A percentile compares a stretch with the other conserved stretches of the same genome.
These are phyloP conservation scores for Pseudocercospora macadamiae DNA, from an alignment of 2,329 filamentous ascomycete genomes.

Conservation along the genomic window DNA sequence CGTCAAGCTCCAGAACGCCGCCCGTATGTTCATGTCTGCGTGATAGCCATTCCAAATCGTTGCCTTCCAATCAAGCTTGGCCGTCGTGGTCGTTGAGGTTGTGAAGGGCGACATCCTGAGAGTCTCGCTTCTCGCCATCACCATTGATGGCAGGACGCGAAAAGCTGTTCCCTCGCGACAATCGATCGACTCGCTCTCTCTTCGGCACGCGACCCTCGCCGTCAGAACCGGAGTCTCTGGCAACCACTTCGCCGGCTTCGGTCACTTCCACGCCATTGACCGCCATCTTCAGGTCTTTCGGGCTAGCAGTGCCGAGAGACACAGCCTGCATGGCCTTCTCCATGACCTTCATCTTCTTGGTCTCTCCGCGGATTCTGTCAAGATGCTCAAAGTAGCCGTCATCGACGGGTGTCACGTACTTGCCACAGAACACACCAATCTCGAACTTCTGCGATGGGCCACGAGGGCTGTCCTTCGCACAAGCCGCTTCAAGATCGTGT, in stretches of 20 bases:
- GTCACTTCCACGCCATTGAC: slow-evolving; percentile 64
- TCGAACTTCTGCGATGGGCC: slow-evolving; percentile 71
- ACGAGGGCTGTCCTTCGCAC: slow-evolving; percentile 68
- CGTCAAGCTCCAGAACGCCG: neutral
- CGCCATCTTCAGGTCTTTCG: slow-evolving; percentile 64
- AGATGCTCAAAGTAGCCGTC: slow-evolving; percentile 82
- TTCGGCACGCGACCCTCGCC: slow-evolving; percentile 28
- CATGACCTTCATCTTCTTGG: slow-evolving; percentile 67
- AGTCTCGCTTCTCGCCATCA: slow-evolving; percentile 18
- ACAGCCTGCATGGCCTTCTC: slow-evolving; percentile 68
- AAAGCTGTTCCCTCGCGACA: slow-evolving; percentile 47
- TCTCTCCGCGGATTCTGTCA: slow-evolving; percentile 71
- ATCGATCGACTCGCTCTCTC: slow-evolving; percentile 39
- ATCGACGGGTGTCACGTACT: slow-evolving; percentile 79
- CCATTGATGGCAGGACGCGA: slow-evolving; percentile 15
- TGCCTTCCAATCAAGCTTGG: slow-evolving; percentile 5
- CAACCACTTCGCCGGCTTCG: slow-evolving; percentile 59
- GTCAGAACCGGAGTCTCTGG: slow-evolving; percentile 44
- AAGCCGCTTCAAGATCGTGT: slow-evolving; percentile 77
- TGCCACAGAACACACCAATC: slow-evolving; percentile 87
- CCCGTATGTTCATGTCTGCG: neutral
- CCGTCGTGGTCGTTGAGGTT: slow-evolving; percentile 29
- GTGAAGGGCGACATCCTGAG: slow-evolving; percentile 62
- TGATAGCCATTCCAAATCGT: neutral
- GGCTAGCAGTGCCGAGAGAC: slow-evolving; percentile 62